Evolutionary conservation across 352 stramenopile species (phyloP).

Genomic region (Pythium pyrilobum): DNA sequence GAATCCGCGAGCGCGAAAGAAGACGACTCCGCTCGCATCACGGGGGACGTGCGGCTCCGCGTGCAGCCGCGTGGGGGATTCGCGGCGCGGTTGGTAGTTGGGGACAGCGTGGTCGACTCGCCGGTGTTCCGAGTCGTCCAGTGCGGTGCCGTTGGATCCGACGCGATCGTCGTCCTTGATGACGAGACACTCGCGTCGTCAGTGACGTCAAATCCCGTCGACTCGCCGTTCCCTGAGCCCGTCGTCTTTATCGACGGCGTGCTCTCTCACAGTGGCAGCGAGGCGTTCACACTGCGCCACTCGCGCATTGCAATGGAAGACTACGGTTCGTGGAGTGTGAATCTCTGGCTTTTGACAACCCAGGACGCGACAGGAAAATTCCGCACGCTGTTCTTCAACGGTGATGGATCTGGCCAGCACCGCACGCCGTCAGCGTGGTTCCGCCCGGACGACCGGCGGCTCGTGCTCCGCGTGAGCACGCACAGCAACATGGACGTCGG

Average conservation of each 20-base stretch:
- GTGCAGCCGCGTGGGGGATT: constrained; percentile 35
- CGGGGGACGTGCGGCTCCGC: constrained; percentile 21
- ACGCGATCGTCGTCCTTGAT: constrained; percentile 2
- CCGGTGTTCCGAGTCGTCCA: constrained; percentile 9
- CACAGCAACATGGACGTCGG: constrained; percentile 45
- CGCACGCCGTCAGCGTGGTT: constrained; percentile 83
- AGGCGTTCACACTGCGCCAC: constrained; percentile 43
- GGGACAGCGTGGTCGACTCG: neutral
- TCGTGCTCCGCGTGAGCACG: constrained; percentile 75
- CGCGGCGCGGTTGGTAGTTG: constrained; percentile 16
- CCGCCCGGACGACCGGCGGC: constrained; percentile 45
- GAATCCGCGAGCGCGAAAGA: neutral
- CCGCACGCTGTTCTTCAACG: constrained; percentile 81
- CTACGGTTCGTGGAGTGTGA: constrained; percentile 56
- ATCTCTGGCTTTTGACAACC: constrained; percentile 58
- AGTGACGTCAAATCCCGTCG: neutral
- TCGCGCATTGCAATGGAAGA: constrained; percentile 28
- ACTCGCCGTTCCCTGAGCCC: constrained; percentile 11
- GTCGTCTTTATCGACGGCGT: constrained; percentile 41
- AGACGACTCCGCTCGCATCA: neutral
- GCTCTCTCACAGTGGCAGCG: constrained; percentile 37
- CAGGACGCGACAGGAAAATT: constrained; percentile 52
- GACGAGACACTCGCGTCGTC: neutral
- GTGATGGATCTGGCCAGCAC: constrained; percentile 46
- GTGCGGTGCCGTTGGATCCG: constrained; percentile 1